These are phyloP conservation scores for Cadophora luteo-olivacea DNA, from an alignment of 2,329 filamentous ascomycete genomes.

Conservation along the genomic window DNA sequence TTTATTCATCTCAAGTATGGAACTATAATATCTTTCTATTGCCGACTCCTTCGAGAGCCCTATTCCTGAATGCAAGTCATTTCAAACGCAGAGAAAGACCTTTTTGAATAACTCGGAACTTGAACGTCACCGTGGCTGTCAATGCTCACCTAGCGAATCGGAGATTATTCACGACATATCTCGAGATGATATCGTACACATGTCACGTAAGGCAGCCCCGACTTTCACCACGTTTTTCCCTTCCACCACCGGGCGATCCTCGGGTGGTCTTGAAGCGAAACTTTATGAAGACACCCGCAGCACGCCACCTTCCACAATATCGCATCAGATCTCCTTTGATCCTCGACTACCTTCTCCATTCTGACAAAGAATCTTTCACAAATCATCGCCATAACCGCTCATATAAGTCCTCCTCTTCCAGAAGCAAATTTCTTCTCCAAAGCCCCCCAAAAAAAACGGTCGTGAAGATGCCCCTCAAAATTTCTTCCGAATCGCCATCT, in stretches of 20 bases:
- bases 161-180: no score
- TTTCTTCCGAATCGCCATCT: conserved; percentile 22
- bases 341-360: not conserved
- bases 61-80: conserved; percentile 1
- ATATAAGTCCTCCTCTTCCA: not conserved
- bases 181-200: no score
- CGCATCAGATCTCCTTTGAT: not conserved
- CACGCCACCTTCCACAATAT: conserved; percentile 7
- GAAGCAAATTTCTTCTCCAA: not conserved
- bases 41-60: not conserved
- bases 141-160: no score
- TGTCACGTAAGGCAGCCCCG: no score
- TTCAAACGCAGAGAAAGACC: not conserved
- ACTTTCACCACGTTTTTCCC: not conserved
- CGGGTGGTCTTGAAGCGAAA: conserved; percentile 1
- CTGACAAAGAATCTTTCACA: not conserved
- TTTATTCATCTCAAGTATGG: not conserved
- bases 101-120: not conserved
- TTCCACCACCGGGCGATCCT: not conserved
- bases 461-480: conserved; percentile 30
- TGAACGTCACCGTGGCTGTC: not conserved
- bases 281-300: not conserved
- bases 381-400: not conserved
- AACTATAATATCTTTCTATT: conserved; percentile 5
- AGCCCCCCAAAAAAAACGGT: not conserved